Evolutionary conservation across 2,329 filamentous ascomycete species (phyloP), one percentile per base, ranked within the genome.

Genomic region (Epichloe scottii): DNA sequence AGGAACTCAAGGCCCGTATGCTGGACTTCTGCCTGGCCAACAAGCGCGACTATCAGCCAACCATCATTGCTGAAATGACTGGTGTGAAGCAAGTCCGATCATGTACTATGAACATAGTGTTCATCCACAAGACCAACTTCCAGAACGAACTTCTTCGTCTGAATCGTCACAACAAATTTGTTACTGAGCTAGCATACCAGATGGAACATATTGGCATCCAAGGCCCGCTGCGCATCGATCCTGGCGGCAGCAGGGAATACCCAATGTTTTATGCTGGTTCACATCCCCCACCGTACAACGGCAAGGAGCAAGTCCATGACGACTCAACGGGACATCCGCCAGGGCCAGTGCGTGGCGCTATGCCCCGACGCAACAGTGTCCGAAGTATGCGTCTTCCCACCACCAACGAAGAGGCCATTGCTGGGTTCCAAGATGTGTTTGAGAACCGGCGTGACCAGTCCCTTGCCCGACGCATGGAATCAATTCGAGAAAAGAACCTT

Each of bases 71-170:
- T 0, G 89, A 95, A 67, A 74, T 97, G 58, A 81, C 79, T 23
- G 81, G 82, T 8, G 82, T 97, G 48, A 81, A 84, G 23, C 84
- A 95, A 59, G 87, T 89, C 37, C 88, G 91, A 63, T 87, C 85
- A 5, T 84, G 95, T 62, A 89, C 83, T 4, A 77, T 96, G 62
- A 96, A 95, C 67, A 82, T 97, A 51, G 84, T 96, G 61, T 95
- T 95, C 73, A 96, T 96, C 74, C 95, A 96, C 77, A 96, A 96
- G 68, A 89, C 85, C 53, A 96, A 91, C 66, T 96, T 87, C 79
- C 91, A 97, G 65, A 96, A 96, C 63, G 91, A 97, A 64, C 75
- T 94, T 43, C 75, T 96, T 23, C 89, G 91, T 70, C 78, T 97
- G 2, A 87, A 86, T 59, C 81, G 91, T 17, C 87, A 93, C 60